These are phyloP conservation scores for Cytospora paraplurivora DNA, from an alignment of 2,329 filamentous ascomycete species.

Conservation along the genomic window DNA sequence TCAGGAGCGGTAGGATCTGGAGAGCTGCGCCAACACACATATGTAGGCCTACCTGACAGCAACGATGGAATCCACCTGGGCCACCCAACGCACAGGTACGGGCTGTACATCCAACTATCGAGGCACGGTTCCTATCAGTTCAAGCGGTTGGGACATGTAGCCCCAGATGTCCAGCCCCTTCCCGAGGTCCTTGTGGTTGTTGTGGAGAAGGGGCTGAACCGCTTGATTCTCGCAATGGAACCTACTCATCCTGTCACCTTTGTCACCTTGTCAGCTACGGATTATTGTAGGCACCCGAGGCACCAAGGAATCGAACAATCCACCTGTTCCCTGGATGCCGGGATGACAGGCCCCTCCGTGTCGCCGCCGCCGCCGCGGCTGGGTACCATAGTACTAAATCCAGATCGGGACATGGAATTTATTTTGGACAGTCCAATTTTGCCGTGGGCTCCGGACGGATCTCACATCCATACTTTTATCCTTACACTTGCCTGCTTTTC, in stretches of 20 bases:
- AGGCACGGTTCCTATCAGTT: background rate
- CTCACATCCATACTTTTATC: slow-evolving; percentile 1
- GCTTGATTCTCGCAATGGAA: background rate
- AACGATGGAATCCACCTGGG: background rate
- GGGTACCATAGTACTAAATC: background rate
- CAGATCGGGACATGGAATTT: background rate
- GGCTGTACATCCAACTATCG: background rate
- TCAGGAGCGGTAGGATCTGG: background rate
- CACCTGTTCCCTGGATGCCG: background rate
- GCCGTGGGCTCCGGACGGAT: slow-evolving; percentile 13
- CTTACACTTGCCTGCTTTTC: slow-evolving; percentile 3
- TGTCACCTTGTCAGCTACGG: too few relatives aligned
- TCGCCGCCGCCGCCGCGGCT: background rate
- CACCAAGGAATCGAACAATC: too few relatives aligned
- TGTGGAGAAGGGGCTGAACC: slow-evolving; percentile 18
- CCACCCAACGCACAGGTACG: background rate
- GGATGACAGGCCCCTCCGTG: background rate
- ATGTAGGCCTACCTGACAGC: background rate
- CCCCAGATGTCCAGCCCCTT: background rate
- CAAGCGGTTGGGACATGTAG: background rate
- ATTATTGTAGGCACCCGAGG: too few relatives aligned
- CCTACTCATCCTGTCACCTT: too few relatives aligned
- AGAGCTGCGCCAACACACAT: background rate
- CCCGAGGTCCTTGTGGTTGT: background rate
- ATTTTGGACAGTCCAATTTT: slow-evolving; percentile 1